These are phyloP conservation scores for Paramecium primaurelia DNA, from an alignment of 73 alveolate genomes.

Conservation along the genomic window DNA sequence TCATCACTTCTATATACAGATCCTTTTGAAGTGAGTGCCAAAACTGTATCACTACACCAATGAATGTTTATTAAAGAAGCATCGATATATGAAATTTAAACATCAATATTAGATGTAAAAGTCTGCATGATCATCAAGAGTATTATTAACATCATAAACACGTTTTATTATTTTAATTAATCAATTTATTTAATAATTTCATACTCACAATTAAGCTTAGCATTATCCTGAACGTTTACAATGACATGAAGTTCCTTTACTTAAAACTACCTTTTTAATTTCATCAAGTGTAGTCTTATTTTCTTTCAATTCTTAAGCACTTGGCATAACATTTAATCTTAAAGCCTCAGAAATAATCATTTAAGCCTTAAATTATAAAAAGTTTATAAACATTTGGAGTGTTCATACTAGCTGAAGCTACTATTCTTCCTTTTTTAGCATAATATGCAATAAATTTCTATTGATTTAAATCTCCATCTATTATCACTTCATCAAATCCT, in stretches of 20 bases:
- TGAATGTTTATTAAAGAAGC: conserved; percentile 62
- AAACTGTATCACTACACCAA: conserved; percentile 83
- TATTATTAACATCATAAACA: neutral
- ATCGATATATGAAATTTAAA: conserved; percentile 51
- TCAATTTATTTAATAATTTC: neutral
- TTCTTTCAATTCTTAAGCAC: neutral
- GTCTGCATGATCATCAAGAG: neutral
- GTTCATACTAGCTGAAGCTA: conserved; percentile 57
- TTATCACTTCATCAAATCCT: conserved; percentile 52
- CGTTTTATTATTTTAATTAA: conserved; percentile 24
- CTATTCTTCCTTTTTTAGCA: conserved; percentile 40
- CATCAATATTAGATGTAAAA: neutral
- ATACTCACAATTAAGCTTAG: neutral
- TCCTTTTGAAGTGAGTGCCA: conserved; percentile 74
- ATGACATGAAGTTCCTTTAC: neutral
- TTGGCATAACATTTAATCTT: neutral
- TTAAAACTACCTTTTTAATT: neutral
- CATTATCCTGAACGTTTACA: neutral
- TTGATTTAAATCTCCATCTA: conserved; percentile 47
- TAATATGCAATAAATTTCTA: conserved; percentile 59
- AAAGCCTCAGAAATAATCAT: conserved; percentile 14
- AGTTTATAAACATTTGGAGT: neutral
- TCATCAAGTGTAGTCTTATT: neutral
- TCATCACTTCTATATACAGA: conserved; percentile 77
- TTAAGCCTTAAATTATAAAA: neutral